phyloP scores from a whole-genome alignment of 1,139 yeast genomes.

The Hansenula sp. region DNA sequence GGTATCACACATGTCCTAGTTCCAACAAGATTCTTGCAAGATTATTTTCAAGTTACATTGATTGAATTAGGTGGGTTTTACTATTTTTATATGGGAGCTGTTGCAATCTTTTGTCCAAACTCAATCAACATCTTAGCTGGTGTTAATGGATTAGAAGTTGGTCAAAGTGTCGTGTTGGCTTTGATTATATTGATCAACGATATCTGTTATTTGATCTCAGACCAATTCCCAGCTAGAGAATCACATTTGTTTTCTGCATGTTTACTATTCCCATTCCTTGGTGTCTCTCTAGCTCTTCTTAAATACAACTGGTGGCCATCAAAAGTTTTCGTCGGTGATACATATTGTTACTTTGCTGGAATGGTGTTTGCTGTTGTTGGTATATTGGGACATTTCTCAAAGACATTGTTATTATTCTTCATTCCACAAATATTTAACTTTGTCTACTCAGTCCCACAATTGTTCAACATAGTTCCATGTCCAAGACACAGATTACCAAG shows the following conservation, averaged over 20 bases:
- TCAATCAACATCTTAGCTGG: conserved; percentile 97
- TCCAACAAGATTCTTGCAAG: conserved; percentile 58
- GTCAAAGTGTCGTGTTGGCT: conserved; percentile 82
- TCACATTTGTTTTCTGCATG: conserved; percentile 82
- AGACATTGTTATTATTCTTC: conserved; percentile 80
- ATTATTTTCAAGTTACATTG: conserved; percentile 34
- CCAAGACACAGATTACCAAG: conserved; percentile 93
- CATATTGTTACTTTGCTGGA: conserved; percentile 96
- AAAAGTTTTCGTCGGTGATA: conserved; percentile 91
- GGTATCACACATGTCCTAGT: conserved; percentile 88
- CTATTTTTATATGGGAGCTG: conserved; percentile 85
- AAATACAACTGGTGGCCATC: conserved; percentile 91
- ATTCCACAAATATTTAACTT: conserved; percentile 90
- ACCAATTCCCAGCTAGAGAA: conserved; percentile 59
- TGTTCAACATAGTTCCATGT: conserved; percentile 82
- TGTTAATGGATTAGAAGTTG: conserved; percentile 92
- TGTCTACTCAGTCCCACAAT: conserved; percentile 83
- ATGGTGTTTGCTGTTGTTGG: conserved; percentile 99
- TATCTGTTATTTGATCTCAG: conserved; percentile 54
- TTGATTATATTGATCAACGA: conserved; percentile 72
- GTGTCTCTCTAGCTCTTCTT: conserved; percentile 74
- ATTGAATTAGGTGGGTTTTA: conserved; percentile 77
- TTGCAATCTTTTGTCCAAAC: conserved; percentile 92
- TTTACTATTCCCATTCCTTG: conserved; percentile 78
- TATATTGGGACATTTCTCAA: conserved; percentile 92